These are phyloP conservation scores for Limonium bicolor DNA, from an alignment of 148 eudicot species.

Conservation along the genomic window DNA sequence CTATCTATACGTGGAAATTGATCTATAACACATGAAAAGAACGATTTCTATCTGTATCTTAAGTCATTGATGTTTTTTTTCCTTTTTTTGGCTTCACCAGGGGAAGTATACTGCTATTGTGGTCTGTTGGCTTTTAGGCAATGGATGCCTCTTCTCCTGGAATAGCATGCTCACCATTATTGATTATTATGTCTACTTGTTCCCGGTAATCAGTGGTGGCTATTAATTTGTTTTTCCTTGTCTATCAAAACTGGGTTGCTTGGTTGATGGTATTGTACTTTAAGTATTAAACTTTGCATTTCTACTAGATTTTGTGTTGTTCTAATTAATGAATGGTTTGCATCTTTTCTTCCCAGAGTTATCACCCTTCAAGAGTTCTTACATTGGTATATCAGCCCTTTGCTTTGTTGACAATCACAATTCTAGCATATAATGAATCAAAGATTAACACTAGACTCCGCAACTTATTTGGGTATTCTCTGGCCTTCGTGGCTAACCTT, in stretches of 20 bases:
- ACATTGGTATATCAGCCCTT: conserved; percentile 36
- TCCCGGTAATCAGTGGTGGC: too few species aligned
- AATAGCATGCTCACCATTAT: conserved; percentile 40
- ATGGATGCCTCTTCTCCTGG: conserved; percentile 60
- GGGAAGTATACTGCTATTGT: not conserved
- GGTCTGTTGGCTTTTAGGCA: conserved; percentile 44
- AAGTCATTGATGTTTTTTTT: not conserved
- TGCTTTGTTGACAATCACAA: conserved; percentile 14
- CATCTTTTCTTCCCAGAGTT: conserved; percentile 17
- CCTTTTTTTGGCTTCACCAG: too few species aligned
- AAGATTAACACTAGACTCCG: conserved; percentile 27
- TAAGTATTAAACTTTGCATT: not conserved
- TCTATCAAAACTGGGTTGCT: not conserved
- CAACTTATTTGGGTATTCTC: conserved; percentile 24
- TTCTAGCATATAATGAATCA: conserved; percentile 29
- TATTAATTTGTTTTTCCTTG: conserved; percentile 2
- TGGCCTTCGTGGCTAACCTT: conserved; percentile 18
- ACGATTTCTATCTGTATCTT: too few species aligned
- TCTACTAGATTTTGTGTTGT: not conserved
- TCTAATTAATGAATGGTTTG: too few species aligned
- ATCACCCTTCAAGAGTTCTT: conserved; percentile 31
- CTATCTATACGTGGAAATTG: too few species aligned
- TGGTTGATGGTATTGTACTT: not conserved
- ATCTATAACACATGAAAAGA: too few species aligned
- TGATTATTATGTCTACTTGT: conserved; percentile 46